phyloP scores from a whole-genome alignment of 768 basidiomycete genomes.

The Mycena crocata region DNA sequence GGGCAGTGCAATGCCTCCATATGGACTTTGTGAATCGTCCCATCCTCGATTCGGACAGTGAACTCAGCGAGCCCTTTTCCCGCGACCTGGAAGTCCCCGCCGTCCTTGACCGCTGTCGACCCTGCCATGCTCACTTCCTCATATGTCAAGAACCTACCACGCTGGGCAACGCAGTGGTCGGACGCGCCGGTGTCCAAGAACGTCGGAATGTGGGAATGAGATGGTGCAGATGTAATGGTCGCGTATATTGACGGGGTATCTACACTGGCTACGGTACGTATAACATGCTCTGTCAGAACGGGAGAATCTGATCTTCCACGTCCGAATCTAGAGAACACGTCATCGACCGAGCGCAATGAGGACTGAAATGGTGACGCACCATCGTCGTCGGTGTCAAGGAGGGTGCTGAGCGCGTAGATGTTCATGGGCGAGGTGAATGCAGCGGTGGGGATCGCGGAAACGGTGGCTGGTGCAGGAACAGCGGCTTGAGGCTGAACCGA shows the following conservation, averaged over 20 bases:
- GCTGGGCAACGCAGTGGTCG: background rate
- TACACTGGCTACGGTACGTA: conserved; percentile 20
- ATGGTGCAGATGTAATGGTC: background rate
- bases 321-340: conserved; percentile 10
- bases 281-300: conserved; percentile 20
- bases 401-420: too few species aligned
- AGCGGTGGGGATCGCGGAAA: too few species aligned
- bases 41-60: background rate
- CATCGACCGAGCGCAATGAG: background rate
- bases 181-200: background rate
- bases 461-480: background rate
- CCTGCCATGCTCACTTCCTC: background rate
- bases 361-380: background rate
- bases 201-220: background rate
- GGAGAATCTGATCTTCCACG: conserved; percentile 21
- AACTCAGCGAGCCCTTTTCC: background rate
- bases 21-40: background rate
- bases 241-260: background rate
- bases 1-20: background rate
- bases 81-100: conserved; percentile 1
- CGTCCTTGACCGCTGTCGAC: background rate
- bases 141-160: background rate
- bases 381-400: too few species aligned
- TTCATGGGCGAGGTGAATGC: too few species aligned
- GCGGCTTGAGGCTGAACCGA: background rate